Percentiles rank a stretch among this genome's conserved stretches.
Evolutionary conservation across 73 alveolate genomes (phyloP).

Genomic region (Stentor coeruleus): DNA sequence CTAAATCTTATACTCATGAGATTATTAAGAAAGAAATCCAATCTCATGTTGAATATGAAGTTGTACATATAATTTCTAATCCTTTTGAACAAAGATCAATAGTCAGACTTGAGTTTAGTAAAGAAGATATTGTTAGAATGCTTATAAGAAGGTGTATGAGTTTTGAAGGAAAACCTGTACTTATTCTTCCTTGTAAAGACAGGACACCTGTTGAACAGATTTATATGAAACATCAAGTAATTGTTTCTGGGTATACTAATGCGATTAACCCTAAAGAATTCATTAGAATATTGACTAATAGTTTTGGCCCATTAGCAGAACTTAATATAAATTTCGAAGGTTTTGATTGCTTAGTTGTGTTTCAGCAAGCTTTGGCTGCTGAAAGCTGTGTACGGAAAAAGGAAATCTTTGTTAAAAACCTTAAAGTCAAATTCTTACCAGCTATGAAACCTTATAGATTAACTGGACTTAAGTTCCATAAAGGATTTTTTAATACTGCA

Average conservation of each 20-base stretch:
- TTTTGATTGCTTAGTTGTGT: neutral
- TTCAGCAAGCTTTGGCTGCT: neutral
- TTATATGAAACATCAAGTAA: neutral
- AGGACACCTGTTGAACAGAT: conserved; percentile 15
- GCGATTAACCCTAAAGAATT: neutral
- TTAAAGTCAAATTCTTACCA: neutral
- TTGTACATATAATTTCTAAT: neutral
- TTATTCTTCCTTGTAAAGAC: neutral
- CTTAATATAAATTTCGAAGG: neutral
- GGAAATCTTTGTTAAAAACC: conserved; percentile 4
- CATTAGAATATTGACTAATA: neutral
- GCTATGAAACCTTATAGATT: conserved; percentile 15
- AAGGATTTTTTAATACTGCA: conserved; percentile 8
- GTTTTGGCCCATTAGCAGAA: conserved; percentile 11
- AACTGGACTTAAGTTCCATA: neutral
- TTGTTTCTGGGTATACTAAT: neutral
- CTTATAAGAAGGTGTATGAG: neutral
- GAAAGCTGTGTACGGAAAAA: neutral
- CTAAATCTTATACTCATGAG: neutral
- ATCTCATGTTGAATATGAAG: neutral
- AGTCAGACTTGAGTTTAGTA: neutral
- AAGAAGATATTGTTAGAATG: neutral
- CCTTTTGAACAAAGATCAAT: conserved; percentile 4
- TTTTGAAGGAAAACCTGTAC: neutral
- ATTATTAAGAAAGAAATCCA: neutral